These are phyloP conservation scores for Cardamine chenopodiifolia DNA, from an alignment of 345 rosid genomes.

Conservation along the genomic window DNA sequence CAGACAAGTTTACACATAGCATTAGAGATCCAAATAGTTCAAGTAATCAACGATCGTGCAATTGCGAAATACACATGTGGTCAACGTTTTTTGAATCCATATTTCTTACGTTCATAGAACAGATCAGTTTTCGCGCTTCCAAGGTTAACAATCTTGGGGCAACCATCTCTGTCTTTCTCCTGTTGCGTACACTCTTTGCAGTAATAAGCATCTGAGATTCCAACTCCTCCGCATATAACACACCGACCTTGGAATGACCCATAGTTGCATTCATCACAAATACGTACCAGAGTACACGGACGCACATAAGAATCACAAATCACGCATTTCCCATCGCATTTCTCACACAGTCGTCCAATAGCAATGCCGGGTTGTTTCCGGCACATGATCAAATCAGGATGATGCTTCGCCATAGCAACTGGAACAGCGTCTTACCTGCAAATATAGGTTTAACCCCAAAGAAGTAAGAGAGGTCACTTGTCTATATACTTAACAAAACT, in stretches of 20 bases:
- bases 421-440: constrained; percentile 4
- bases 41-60: constrained; percentile 28
- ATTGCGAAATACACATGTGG: not conserved
- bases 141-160: constrained; percentile 66
- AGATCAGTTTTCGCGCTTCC: constrained; percentile 72
- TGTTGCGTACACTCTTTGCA: constrained; percentile 80
- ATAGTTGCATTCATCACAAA: constrained; percentile 76
- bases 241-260: constrained; percentile 78
- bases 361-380: constrained; percentile 78
- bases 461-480: not conserved
- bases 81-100: constrained; percentile 62
- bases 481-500: not conserved
- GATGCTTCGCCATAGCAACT: constrained; percentile 66
- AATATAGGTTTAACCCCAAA: not conserved
- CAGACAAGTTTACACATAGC: constrained; percentile 31
- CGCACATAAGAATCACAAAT: constrained; percentile 71
- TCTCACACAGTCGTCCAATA: constrained; percentile 69
- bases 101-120: constrained; percentile 67
- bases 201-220: constrained; percentile 72
- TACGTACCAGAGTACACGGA: constrained; percentile 72
- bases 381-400: constrained; percentile 79
- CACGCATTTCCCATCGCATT: constrained; percentile 71
- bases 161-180: constrained; percentile 74
- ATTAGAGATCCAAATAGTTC: constrained; percentile 16
- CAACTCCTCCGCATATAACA: constrained; percentile 72